A percentile compares a stretch with the other conserved stretches of the same genome.
phyloP scores from a whole-genome alignment of 2,329 filamentous ascomycete species.

The Pezicula carpinea region DNA sequence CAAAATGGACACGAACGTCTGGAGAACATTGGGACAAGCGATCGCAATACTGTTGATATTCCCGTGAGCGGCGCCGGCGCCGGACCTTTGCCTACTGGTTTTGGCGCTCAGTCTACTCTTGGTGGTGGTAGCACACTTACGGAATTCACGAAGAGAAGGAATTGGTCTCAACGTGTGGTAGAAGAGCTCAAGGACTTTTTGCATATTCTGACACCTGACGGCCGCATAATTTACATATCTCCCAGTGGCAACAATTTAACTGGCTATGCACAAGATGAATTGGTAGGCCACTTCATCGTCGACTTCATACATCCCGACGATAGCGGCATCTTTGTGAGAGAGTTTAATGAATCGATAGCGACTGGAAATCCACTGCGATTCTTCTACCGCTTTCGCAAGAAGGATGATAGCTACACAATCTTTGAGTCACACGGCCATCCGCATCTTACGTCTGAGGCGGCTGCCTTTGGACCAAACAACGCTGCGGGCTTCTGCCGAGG shows the following conservation, averaged over 20 bases:
- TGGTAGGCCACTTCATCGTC: constrained; percentile 71
- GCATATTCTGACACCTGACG: constrained; percentile 80
- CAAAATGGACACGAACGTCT: constrained; percentile 12
- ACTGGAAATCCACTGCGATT: constrained; percentile 75
- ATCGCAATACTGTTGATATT: constrained; percentile 12
- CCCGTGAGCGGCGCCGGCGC: constrained; percentile 24
- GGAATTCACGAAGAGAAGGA: constrained; percentile 60
- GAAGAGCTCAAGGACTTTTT: constrained; percentile 87
- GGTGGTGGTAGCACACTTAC: constrained; percentile 49
- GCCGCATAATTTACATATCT: constrained; percentile 80
- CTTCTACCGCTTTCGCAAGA: constrained; percentile 79
- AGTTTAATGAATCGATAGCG: constrained; percentile 85
- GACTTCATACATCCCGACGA: constrained; percentile 87
- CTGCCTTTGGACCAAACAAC: constrained; percentile 58
- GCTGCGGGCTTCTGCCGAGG: constrained; percentile 73
- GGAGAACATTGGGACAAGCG: constrained; percentile 9
- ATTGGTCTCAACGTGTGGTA: constrained; percentile 86
- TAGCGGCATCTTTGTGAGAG: constrained; percentile 73
- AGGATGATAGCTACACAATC: constrained; percentile 69
- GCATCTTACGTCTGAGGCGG: constrained; percentile 70
- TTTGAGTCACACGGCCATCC: constrained; percentile 93
- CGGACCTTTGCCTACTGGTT: constrained; percentile 26
- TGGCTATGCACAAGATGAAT: constrained; percentile 66
- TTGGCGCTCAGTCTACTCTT: constrained; percentile 21
- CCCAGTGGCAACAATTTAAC: constrained; percentile 71